phyloP scores from a whole-genome alignment of 192 early-diverging fungal species.

The Spinellus fusiger region DNA sequence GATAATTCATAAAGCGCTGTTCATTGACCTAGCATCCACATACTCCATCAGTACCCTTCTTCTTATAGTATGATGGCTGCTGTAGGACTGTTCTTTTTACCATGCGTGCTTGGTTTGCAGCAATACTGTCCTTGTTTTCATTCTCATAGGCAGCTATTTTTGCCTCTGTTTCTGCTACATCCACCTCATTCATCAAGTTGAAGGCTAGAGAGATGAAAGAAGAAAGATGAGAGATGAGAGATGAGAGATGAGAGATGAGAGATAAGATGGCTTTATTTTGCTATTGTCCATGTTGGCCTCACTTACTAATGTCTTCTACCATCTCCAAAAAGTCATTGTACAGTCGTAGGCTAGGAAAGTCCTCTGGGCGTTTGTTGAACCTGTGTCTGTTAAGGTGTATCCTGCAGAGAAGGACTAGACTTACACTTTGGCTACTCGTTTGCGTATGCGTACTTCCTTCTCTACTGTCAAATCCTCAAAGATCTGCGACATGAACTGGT shows the following conservation, averaged over 20 bases:
- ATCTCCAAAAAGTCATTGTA: conserved; percentile 94
- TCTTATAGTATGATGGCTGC: too few species aligned
- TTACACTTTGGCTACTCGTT: conserved; percentile 63
- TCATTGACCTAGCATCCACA: conserved; percentile 53
- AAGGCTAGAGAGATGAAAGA: too few species aligned
- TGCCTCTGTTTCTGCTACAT: conserved; percentile 74
- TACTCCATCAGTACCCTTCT: too few species aligned
- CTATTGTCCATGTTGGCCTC: too few species aligned
- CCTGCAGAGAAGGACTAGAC: not conserved
- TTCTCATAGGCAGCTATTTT: conserved; percentile 68
- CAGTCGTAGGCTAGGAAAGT: conserved; percentile 65
- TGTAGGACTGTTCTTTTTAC: conserved; percentile 36
- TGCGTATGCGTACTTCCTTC: conserved; percentile 86
- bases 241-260: too few species aligned
- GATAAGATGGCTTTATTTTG: too few species aligned
- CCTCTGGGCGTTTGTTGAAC: conserved; percentile 89
- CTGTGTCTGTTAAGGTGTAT: conserved; percentile 12
- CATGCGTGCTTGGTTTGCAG: conserved; percentile 54
- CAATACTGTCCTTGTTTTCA: conserved; percentile 79
- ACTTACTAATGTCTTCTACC: conserved; percentile 77
- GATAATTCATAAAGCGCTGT: conserved; percentile 37
- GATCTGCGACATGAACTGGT: conserved; percentile 78
- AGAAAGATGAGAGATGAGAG: too few species aligned
- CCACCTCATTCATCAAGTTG: conserved; percentile 81
- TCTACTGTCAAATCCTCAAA: conserved; percentile 95